Base-by-base conservation (phyloP, 2,329 filamentous ascomycete genomes). In the Paraphaeosphaeria sporulosa region DNA sequence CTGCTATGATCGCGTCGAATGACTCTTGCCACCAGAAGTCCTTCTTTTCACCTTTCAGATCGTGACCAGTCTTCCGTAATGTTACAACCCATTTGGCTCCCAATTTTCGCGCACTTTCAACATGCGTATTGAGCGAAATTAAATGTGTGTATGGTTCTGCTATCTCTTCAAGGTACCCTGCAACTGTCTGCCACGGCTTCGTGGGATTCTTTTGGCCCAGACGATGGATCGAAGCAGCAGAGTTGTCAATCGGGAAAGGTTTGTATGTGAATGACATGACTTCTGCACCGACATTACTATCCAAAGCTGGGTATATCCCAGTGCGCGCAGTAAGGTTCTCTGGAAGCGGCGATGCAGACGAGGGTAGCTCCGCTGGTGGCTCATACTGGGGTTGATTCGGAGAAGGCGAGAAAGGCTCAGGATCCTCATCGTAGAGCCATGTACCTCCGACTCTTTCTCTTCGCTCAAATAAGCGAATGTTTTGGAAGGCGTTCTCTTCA, bases 1-100 rank as follows among this genome's bases (percentile, higher is more conserved):
- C 90, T 17, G 92, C 85, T 2, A 94, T 86, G 7, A 94, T 84
- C 3, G 91, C 91, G 74, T 94, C 91, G 23, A 81, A 81, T 0
- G 60, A 63, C 61, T 82, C 75, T 23, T 71, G 61, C 79, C 76
- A 78, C 78, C 77, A 79, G 63, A 73, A 68, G 51, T 78, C 71
- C 10, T 55, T 62, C 36, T 46, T 30, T 42, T 60, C 32, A 4
- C 54, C 59, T 15, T 49, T 56, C 13, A 58, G 50, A 8, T 53
- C 19, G 12, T 59, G 50, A 21, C 54, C 54, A 1, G 47, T 56
- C 23, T 47, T 52, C 1, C 75, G 68, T 12, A 78, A 63, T 0
- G 71, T 74, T 0, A 79, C 54, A 1, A 62, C 61, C 76, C 76
- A 78, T 61, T 73, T 64, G 1, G 59, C 44, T n/a, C 40, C 49